Base-by-base conservation (phyloP, 1,284 basidiomycete genomes). In the Earliella scabrosa region DNA sequence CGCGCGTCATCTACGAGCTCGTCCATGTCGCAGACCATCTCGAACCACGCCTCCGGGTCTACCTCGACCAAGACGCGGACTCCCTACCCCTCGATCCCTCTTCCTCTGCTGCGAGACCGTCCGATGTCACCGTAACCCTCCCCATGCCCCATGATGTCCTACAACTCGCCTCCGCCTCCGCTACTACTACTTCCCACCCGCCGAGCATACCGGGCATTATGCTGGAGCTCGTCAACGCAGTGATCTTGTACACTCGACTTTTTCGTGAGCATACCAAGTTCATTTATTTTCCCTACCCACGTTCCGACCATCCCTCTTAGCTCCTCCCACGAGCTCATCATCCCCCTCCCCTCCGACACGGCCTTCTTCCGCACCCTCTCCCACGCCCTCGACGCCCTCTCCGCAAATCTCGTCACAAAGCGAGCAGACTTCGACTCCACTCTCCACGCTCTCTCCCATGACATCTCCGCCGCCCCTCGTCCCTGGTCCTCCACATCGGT, bases 281-380 rank as follows among this genome's bases (percentile, higher is more conserved):
- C 21, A 2, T 20, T 16, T 29, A 21, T 14, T 21, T 3, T 21
- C 11, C 18, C 14, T 20, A 24, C 26, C 4, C 31, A 5, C 31
- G 14, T 16, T 26, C 45, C 40, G 27, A 59, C 31, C 21, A 11
- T 6, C 26, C n/a, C 24, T 20, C 38, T 1, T 21, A 63, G 61
- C 3, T n/a, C n/a, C n/a, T 52, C 58, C 8, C 75, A 76, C 24
- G 90, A 94, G 67, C 72, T 95, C 18, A 79, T 95, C 55, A 90
- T 97, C 44, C 91, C 93, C 2, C 83, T 98, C 10, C 80, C 82
- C 18, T 88, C 93, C 31, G 94, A 97, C 67, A 81, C 85, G 29
- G 84, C 82, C 1, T 98, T 98, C 75, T 92, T 96, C 71, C 82
- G 87, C 38, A 81, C 93, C 8, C 82, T 97, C 39, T 86, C 83